phyloP scores from a whole-genome alignment of 768 basidiomycete species.

The Chiua virens region DNA sequence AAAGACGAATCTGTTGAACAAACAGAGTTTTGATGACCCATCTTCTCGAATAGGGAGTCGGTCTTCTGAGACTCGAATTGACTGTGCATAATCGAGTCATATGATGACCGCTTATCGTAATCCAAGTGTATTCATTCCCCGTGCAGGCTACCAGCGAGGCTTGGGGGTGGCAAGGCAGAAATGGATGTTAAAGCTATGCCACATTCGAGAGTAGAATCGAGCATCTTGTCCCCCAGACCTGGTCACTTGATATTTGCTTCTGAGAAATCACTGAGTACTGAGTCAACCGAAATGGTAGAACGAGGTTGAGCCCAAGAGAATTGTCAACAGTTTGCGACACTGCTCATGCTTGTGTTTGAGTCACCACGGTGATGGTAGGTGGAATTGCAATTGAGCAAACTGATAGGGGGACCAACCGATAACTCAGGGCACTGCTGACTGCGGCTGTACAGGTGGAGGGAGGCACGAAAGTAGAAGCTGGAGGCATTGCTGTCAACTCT shows the following conservation, averaged over 20 bases:
- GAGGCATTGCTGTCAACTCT: conserved; percentile 77
- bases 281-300: conserved; percentile 61
- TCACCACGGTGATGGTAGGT: conserved; percentile 54
- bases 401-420: conserved; percentile 65
- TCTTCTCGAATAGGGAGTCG: conserved; percentile 67
- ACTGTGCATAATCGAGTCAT: conserved; percentile 67
- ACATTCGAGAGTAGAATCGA: conserved; percentile 55
- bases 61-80: conserved; percentile 38
- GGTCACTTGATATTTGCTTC: conserved; percentile 61
- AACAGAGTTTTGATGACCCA: conserved; percentile 47
- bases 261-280: conserved; percentile 63
- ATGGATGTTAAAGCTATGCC: conserved; percentile 60
- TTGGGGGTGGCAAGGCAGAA: conserved; percentile 61
- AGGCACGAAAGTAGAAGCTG: conserved; percentile 64
- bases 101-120: conserved; percentile 41
- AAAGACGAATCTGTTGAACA: conserved; percentile 62
- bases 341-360: conserved; percentile 58
- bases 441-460: conserved; percentile 39
- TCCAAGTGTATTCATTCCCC: conserved; percentile 10
- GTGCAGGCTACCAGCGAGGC: conserved; percentile 23
- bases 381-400: conserved; percentile 69
- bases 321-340: conserved; percentile 54
- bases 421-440: conserved; percentile 65
- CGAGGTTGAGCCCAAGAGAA: conserved; percentile 61
- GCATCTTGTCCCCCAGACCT: conserved; percentile 86